Percentiles rank a stretch among this genome's conserved stretches.
Evolutionary conservation across 192 early-diverging fungal species (phyloP).

Genomic region (Linnemannia zychae): DNA sequence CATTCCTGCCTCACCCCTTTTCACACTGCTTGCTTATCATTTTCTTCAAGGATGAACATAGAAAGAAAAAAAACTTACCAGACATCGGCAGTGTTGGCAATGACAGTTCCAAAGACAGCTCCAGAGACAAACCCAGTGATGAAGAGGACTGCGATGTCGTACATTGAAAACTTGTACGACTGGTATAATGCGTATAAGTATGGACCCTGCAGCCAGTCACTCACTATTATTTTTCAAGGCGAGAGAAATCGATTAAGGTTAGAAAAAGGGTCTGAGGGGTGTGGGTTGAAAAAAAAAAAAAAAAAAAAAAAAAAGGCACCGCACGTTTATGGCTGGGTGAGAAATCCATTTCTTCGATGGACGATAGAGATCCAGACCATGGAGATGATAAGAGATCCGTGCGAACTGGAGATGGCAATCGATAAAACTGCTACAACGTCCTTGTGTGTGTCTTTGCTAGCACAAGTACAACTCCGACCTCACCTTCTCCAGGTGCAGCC

Average conservation of each 20-base stretch:
- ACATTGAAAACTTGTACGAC: constrained; percentile 67
- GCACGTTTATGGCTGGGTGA: too few relatives aligned
- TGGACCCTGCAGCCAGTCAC: constrained; percentile 73
- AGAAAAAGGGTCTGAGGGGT: background rate
- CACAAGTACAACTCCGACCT: too few relatives aligned
- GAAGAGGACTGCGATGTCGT: constrained; percentile 76
- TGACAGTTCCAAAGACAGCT: constrained; percentile 77
- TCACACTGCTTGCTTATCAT: background rate
- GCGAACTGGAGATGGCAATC: too few relatives aligned
- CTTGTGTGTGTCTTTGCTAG: background rate
- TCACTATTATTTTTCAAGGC: constrained; percentile 22
- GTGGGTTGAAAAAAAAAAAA: too few relatives aligned
- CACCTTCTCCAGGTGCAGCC: too few relatives aligned
- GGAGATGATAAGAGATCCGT: too few relatives aligned
- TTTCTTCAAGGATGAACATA: background rate
- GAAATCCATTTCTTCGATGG: too few relatives aligned
- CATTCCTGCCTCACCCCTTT: background rate
- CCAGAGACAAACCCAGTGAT: constrained; percentile 79
- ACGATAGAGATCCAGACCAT: too few relatives aligned
- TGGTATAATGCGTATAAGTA: constrained; percentile 78
- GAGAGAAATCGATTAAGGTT: background rate
- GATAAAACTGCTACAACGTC: too few relatives aligned
- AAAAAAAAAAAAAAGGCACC: too few relatives aligned
- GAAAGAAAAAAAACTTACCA: constrained; percentile 56
- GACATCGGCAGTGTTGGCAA: constrained; percentile 79